Evolutionary conservation across 1,284 basidiomycete species (phyloP).

Genomic region (Afroboletus lepidellus): DNA sequence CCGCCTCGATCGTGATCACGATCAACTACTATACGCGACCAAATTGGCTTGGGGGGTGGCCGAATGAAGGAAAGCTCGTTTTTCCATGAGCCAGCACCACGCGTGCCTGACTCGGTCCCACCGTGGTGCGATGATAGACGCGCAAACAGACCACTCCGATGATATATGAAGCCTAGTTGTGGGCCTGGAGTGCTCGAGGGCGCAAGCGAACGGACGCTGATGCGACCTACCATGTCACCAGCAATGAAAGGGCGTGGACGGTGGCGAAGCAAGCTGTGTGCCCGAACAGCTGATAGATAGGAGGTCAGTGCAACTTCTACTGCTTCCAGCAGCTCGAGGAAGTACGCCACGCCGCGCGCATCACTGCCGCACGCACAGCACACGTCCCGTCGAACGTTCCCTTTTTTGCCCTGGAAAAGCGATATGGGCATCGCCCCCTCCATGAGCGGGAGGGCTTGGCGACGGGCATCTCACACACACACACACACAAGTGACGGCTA

Average conservation of each 20-base stretch:
- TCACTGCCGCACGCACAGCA: not conserved
- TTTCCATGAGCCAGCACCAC: not conserved
- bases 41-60: no score
- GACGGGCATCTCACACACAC: no score
- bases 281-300: not conserved
- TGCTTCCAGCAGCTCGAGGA: not conserved
- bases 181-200: no score
- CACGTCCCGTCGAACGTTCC: not conserved
- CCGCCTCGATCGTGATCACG: not conserved
- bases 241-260: not conserved
- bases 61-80: no score
- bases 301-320: not conserved
- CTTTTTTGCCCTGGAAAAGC: not conserved
- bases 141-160: no score
- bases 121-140: no score
- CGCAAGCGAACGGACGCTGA: not conserved
- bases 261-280: not conserved
- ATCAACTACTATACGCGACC: no score
- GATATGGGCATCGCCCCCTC: not conserved
- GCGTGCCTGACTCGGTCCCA: no score
- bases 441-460: not conserved
- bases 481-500: no score
- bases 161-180: no score
- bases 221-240: not conserved
- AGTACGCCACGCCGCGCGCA: constrained; percentile 1